Conservation (phyloP, 2,329 filamentous ascomycete genomes). For the Dothideomycetes sp. region DNA sequence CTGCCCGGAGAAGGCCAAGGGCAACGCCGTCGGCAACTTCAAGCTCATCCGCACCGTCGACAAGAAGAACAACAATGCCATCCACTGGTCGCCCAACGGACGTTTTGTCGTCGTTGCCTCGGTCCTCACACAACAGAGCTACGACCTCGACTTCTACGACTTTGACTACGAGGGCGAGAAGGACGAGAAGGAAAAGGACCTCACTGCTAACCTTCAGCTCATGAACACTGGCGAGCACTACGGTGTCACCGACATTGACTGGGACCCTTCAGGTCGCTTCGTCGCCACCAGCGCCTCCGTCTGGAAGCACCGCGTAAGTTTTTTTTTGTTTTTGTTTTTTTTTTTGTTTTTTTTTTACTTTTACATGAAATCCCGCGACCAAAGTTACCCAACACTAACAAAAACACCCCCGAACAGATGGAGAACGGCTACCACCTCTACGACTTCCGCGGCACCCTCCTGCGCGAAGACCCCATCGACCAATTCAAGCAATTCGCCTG, state of each 20-base stretch:
- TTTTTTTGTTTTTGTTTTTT: no score
- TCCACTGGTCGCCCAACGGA: slow-evolving; percentile 96
- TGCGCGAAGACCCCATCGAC: slow-evolving; percentile 85
- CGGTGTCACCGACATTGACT: slow-evolving; percentile 93
- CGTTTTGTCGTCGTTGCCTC: slow-evolving; percentile 93
- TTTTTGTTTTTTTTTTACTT: no score
- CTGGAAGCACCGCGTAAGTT: slow-evolving; percentile 88
- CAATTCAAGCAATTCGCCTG: slow-evolving; percentile 98
- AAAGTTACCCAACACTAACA: slow-evolving; percentile 5
- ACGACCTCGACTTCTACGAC: slow-evolving; percentile 95
- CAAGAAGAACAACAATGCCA: slow-evolving; percentile 99
- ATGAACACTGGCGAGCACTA: slow-evolving; percentile 95
- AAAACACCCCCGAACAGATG: slow-evolving; percentile 52
- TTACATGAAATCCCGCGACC: background rate
- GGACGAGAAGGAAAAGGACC: slow-evolving; percentile 82
- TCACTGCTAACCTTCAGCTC: slow-evolving; percentile 87
- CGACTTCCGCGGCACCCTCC: slow-evolving; percentile 83
- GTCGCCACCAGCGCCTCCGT: slow-evolving; percentile 87
- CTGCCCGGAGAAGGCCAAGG: slow-evolving; percentile 91
- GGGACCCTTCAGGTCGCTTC: slow-evolving; percentile 93
- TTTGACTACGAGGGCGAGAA: slow-evolving; percentile 97
- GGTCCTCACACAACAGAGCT: slow-evolving; percentile 84
- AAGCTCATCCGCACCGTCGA: slow-evolving; percentile 90
- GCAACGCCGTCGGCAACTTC: slow-evolving; percentile 75
- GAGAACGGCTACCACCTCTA: slow-evolving; percentile 99